A percentile compares a stretch with the other conserved stretches of the same genome.
These are phyloP conservation scores for Calycina marina DNA, from an alignment of 2,329 filamentous ascomycete genomes.

Conservation along the genomic window DNA sequence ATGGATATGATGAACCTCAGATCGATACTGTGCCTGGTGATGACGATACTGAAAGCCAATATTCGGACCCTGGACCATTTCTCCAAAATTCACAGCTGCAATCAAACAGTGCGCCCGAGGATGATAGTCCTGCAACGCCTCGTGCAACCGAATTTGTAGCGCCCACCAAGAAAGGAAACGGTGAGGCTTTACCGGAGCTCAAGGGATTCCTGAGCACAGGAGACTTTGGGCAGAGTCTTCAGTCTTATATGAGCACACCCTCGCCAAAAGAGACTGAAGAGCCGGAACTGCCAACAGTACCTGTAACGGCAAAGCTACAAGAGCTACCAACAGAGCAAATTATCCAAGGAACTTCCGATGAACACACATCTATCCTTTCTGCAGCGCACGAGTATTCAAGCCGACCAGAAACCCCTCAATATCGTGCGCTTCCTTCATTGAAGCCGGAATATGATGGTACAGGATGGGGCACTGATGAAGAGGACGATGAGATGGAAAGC, in stretches of 20 bases:
- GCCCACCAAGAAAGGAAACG: constrained; percentile 19
- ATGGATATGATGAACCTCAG: constrained; percentile 9
- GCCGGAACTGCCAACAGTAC: constrained; percentile 24
- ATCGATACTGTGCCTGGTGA: constrained; percentile 5
- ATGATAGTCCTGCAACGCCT: constrained; percentile 37
- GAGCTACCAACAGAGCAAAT: constrained; percentile 6
- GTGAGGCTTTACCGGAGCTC: constrained; percentile 12
- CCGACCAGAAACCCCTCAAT: constrained; percentile 14
- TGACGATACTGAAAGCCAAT: constrained; percentile 29
- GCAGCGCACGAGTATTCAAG: constrained; percentile 16
- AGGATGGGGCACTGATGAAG: constrained; percentile 41
- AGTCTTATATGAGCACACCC: constrained; percentile 34
- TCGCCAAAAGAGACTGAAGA: not conserved
- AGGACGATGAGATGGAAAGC: constrained; percentile 38
- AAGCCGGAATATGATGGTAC: constrained; percentile 51
- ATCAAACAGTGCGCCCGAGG: constrained; percentile 22
- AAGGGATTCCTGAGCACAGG: constrained; percentile 28
- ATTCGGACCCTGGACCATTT: constrained; percentile 28
- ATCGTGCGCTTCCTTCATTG: constrained; percentile 26
- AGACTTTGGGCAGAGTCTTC: constrained; percentile 38
- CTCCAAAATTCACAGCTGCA: constrained; percentile 13
- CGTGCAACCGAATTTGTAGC: constrained; percentile 26
- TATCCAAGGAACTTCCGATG: not conserved
- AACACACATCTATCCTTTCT: constrained; percentile 10
- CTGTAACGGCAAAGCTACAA: constrained; percentile 15